Evolutionary conservation across 2,329 filamentous ascomycete species (phyloP), one percentile per base, ranked within the genome.

Genomic region (Lizonia empirigonia): DNA sequence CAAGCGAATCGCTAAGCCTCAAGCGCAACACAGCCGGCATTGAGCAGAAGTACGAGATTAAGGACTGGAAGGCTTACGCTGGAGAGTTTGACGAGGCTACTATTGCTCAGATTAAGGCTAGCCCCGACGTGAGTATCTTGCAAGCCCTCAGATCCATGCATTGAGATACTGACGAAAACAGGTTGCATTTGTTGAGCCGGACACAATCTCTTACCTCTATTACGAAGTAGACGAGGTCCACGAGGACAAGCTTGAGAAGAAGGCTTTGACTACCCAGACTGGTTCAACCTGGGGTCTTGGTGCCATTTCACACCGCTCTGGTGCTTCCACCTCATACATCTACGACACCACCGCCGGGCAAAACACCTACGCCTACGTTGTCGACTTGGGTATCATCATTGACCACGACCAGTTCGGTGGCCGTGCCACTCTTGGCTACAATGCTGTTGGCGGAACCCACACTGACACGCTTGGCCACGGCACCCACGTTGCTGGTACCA

Each of bases 301-400:
- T 34, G 53, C 55, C 13, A 58, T 65, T 42, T 62, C 58, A 15
- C 55, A 52, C 49, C 45, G 45, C 29, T 26, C 45, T 7, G 46
- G 53, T n/a, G 22, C 47, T 2, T 52, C 60, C 13, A 54, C 48
- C 18, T 50, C 48, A 34, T 63, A 61, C 51, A 39, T 55, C 48
- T 62, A 63, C 34, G 60, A 63, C 46, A 44, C 33, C 22, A 55
- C 49, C 19, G 58, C 58, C 26, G 58, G 60, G 8, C 7, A 44
- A 12, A 19, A 49, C 29, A 67, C 62, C 62, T 84, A 79, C 7
- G 82, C 78, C 18, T 87, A 82, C 66, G 74, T 87, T n/a, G 77
- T 87, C 15, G 85, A 87, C 69, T 85, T 82, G 4, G 85, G 85
- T 59, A 80, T 86, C 68, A 69, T 73, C 46, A 67, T 71, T 26